Evolutionary conservation across 768 basidiomycete species (phyloP).

Genomic region (Kwoniella sp.): DNA sequence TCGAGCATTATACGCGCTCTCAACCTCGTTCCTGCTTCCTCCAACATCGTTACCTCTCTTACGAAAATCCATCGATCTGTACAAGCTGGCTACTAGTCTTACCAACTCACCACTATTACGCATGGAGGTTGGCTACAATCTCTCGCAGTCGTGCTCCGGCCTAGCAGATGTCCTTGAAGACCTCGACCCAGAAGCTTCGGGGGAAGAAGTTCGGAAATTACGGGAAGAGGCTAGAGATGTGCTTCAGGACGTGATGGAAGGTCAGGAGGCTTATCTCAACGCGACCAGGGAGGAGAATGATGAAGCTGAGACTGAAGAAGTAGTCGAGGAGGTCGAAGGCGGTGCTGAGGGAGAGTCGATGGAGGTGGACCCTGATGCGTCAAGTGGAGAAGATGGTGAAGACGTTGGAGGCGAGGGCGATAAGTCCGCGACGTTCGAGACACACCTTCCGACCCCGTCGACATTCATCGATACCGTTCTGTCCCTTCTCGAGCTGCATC

Average conservation of each 20-base stretch:
- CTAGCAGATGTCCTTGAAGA: constrained; percentile 52
- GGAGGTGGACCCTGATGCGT: constrained; percentile 18
- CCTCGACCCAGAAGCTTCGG: constrained; percentile 17
- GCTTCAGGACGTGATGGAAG: constrained; percentile 39
- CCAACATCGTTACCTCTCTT: constrained; percentile 34
- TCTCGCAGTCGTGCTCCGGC: constrained; percentile 41
- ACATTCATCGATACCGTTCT: constrained; percentile 44
- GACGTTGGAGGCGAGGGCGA: constrained; percentile 10
- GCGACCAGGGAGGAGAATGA: constrained; percentile 32
- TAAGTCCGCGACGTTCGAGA: constrained; percentile 38
- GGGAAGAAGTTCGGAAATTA: constrained; percentile 24
- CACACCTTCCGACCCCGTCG: constrained; percentile 44
- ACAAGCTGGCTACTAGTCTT: constrained; percentile 33
- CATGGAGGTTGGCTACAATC: constrained; percentile 50
- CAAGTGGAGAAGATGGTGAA: constrained; percentile 10
- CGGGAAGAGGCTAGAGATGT: constrained; percentile 43
- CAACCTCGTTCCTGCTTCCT: constrained; percentile 48
- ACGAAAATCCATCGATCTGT: constrained; percentile 40
- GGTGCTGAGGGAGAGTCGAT: constrained; percentile 18
- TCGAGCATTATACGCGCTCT: constrained; percentile 47
- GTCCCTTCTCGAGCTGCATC: constrained; percentile 30
- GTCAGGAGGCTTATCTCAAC: constrained; percentile 48
- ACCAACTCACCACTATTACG: constrained; percentile 44
- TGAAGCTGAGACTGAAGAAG: constrained; percentile 27
- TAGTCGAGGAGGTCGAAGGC: constrained; percentile 27